These are phyloP conservation scores for Piper longum DNA, from an alignment of 164 flowering plant species.

Conservation along the genomic window DNA sequence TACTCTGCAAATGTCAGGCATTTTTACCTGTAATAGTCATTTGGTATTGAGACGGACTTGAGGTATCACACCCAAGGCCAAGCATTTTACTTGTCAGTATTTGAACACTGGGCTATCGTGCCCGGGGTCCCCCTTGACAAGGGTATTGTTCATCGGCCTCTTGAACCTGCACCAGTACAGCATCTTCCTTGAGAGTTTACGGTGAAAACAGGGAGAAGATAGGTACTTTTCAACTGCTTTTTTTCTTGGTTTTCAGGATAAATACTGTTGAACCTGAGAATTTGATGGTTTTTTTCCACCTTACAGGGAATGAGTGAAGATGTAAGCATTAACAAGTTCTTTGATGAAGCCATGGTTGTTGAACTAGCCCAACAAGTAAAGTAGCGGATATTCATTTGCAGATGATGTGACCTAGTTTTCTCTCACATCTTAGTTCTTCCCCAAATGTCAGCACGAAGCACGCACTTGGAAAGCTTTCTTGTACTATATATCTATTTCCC, in stretches of 20 bases:
- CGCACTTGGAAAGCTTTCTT: not conserved
- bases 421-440: no score
- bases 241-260: no score
- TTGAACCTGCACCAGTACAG: slow-evolving; percentile 96
- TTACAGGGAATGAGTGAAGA: slow-evolving; percentile 99
- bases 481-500: no score
- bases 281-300: no score
- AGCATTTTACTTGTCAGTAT: slow-evolving; percentile 71
- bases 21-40: slow-evolving; percentile 94
- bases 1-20: slow-evolving; percentile 50
- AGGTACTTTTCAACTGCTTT: slow-evolving; percentile 34
- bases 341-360: slow-evolving; percentile 92
- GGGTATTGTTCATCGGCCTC: slow-evolving; percentile 79
- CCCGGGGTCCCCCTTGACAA: slow-evolving; percentile 98
- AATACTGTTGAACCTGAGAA: no score
- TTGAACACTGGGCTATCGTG: slow-evolving; percentile 97
- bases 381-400: slow-evolving; percentile 55
- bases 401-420: slow-evolving; percentile 4
- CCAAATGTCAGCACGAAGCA: not conserved
- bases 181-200: slow-evolving; percentile 96
- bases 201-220: slow-evolving; percentile 95
- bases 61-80: slow-evolving; percentile 98
- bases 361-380: slow-evolving; percentile 90
- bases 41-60: slow-evolving; percentile 97
- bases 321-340: slow-evolving; percentile 92